Base-by-base conservation (phyloP, 441 rosid species). In the Gossypium schwendimanii region DNA sequence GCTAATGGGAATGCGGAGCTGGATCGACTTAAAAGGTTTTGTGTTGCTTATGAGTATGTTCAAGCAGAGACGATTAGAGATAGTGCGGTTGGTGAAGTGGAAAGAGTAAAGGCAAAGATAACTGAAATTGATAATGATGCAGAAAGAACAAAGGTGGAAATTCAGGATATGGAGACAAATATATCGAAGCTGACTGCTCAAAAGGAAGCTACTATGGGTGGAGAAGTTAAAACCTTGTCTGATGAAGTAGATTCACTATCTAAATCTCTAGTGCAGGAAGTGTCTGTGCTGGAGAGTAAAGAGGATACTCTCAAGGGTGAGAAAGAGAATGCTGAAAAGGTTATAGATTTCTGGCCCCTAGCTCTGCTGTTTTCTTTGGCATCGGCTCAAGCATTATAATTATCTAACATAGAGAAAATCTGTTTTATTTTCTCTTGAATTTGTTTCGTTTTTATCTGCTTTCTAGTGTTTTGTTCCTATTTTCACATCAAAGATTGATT, bases 151-250 rank as follows among this genome's bases (percentile, higher is more conserved):
- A 78, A 54, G 69, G 81, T 3, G 39, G 86, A 93, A 59, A 78
- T 88, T 70, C 84, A 83, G 79, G 93, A 86, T 47, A 80, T 89
- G 83, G 99, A 95, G 87, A 78, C 78, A 33, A 82, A 82, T 39
- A 73, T 91, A 52, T 81, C 89, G 12, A 81, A 70, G 69, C 72
- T 95, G 86, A 86, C 91, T 64, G 87, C 87, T 76, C 95, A 88
- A 76, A 93, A 86, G 80, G 99, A 93, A 89, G 97, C 93, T 73
- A 86, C 85, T 75, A 84, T 95, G 97, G 99, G 91, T 9, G 97
- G 94, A 72, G 98, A 93, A 78, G 94, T 87, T 4, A 93, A 87
- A 78, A 75, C 75, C 55, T 72, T 93, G 81, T 89, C 97, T 0
- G 89, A 89, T 20, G 87, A 89, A 76, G 98, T 91, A 64, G 96